Evolutionary conservation across 345 rosid species (phyloP), one percentile per base, ranked within the genome.

Genomic region (Dipteronia sinensis): DNA sequence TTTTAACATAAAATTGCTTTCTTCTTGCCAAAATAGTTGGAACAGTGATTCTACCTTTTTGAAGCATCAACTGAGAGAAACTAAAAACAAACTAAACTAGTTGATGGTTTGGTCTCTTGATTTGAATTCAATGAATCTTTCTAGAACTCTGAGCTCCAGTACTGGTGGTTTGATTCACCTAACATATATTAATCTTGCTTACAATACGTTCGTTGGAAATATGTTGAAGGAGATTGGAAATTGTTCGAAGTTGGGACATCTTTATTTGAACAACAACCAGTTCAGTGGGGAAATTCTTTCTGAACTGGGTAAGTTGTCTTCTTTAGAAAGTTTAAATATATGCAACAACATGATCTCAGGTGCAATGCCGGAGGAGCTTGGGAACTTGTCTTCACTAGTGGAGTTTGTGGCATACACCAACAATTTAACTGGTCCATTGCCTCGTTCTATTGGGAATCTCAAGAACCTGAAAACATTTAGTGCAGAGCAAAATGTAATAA

Each of bases 261-360:
- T 95, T 85, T 71, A 62, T 76, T 81, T 95, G 76, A 88, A 92
- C 76, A 89, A 95, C 61, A 95, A 95, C 83, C 86, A 84, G 53
- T 86, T 95, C 23, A 82, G 79, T 72, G 91, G 98, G 59, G 74
- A 82, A 12, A 78, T 95, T 67, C 99, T 97, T 0, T 65, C 77
- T 10, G 97, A 88, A 78, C 58, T 92, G 38, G 74, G 82, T 20
- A 84, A 84, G 73, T 83, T 95, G 20, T 82, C 83, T 4, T 62
- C 27, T 65, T 67, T 93, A 71, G 79, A 77, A 56, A 84, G 78
- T 51, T 86, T 93, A 61, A 87, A 92, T 78, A 82, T 95, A 72
- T 86, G 93, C 82, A 93, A 95, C 76, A 95, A 95, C 81, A 87
- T 86, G 79, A 79, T 95, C 67, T 91, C 98, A 0, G 95, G 98